Percentiles rank a stretch among this genome's conserved stretches.
Conservation (phyloP, 176 grass and related monocot species). For the Zizania latifolia region DNA sequence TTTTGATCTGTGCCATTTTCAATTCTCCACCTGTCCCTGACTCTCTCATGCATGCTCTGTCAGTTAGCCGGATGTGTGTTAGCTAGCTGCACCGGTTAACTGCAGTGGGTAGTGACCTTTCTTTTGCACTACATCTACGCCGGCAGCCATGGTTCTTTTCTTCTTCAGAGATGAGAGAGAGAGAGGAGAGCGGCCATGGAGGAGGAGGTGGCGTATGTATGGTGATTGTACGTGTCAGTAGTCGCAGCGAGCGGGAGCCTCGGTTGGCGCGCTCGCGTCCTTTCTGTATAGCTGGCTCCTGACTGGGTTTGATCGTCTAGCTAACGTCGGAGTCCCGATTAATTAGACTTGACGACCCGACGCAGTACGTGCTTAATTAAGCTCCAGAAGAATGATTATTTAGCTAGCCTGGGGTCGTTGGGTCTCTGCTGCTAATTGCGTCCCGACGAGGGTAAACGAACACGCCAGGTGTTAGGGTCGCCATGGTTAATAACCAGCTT, state of each 20-base stretch:
- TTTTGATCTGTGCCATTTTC: too few relatives aligned
- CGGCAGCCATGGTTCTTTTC: neutral
- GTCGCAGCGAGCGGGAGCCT: conserved; percentile 1
- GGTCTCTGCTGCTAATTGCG: neutral
- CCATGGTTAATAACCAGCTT: neutral
- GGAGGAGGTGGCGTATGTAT: conserved; percentile 1
- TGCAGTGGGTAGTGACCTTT: neutral
- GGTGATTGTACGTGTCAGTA: conserved; percentile 10
- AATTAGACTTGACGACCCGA: conserved; percentile 7
- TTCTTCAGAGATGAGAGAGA: neutral
- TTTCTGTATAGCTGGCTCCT: conserved; percentile 33
- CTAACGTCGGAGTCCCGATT: conserved; percentile 24
- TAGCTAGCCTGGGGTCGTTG: neutral
- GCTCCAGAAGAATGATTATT: neutral
- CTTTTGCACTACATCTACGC: neutral
- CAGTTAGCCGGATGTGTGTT: neutral
- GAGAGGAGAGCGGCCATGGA: too few relatives aligned
- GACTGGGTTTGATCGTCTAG: conserved; percentile 14
- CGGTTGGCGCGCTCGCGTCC: conserved; percentile 31
- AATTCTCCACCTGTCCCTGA: too few relatives aligned
- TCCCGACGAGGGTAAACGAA: too few relatives aligned
- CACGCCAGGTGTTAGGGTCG: neutral
- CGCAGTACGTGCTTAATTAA: neutral
- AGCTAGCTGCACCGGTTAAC: neutral
- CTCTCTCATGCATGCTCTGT: too few relatives aligned